phyloP scores from a whole-genome alignment of 2,329 filamentous ascomycete genomes.

The Claviceps sp. region DNA sequence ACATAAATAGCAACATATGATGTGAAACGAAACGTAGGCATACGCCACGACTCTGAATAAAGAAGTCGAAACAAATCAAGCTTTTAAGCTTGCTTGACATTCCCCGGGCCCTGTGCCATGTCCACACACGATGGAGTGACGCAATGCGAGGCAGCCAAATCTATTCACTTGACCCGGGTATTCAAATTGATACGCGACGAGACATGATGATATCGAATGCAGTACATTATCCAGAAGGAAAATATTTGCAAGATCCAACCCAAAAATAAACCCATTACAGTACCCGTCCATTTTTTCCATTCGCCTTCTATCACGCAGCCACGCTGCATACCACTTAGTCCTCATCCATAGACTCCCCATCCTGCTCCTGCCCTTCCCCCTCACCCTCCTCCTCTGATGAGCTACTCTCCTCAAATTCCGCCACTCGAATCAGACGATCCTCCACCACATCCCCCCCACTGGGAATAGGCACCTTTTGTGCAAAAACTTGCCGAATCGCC shows the following conservation, averaged over 20 bases:
- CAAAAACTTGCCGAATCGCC: constrained; percentile 74
- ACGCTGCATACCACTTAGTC: constrained; percentile 6
- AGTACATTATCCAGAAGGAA: background rate
- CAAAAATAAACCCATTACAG: background rate
- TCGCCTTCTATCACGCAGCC: background rate
- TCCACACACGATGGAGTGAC: too few species aligned
- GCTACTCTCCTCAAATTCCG: constrained; percentile 51
- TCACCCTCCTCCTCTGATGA: constrained; percentile 42
- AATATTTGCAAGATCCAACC: background rate
- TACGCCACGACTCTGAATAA: too few species aligned
- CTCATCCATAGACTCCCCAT: constrained; percentile 15
- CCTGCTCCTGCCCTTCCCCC: constrained; percentile 31
- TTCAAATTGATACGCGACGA: background rate
- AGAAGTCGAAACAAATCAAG: too few species aligned
- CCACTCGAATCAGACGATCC: constrained; percentile 66
- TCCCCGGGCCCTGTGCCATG: too few species aligned
- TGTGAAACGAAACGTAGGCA: too few species aligned
- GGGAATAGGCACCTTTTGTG: constrained; percentile 49
- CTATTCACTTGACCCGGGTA: too few species aligned
- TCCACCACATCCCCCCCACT: constrained; percentile 42
- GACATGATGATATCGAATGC: background rate
- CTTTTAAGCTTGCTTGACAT: too few species aligned
- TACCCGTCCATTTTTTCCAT: background rate
- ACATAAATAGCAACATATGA: too few species aligned
- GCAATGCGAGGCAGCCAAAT: too few species aligned